phyloP scores from a whole-genome alignment of 2,329 filamentous ascomycete species.

The Fusarium neocosmosporiellum region DNA sequence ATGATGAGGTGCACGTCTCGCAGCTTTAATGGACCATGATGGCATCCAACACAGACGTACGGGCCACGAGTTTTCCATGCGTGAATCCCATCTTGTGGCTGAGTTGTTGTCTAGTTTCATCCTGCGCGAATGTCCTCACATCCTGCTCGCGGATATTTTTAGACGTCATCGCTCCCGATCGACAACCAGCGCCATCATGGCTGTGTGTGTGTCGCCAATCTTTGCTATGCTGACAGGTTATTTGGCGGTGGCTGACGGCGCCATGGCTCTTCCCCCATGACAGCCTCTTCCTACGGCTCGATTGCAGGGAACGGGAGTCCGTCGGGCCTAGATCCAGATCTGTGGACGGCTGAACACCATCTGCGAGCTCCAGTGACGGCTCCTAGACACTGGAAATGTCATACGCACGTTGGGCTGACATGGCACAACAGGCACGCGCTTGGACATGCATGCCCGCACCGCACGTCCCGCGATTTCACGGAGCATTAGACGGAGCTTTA shows the following conservation, averaged over 20 bases:
- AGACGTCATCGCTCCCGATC: conserved; percentile 4
- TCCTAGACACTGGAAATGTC: background rate
- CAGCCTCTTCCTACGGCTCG: conserved; percentile 12
- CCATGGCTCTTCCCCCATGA: conserved; percentile 10
- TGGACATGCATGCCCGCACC: conserved; percentile 1
- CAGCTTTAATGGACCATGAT: conserved; percentile 5
- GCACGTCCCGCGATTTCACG: conserved; percentile 15
- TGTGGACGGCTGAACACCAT: background rate
- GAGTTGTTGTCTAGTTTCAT: conserved; percentile 1
- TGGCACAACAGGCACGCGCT: conserved; percentile 8
- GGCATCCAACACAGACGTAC: background rate
- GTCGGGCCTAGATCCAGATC: background rate
- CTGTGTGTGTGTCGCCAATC: conserved; percentile 30
- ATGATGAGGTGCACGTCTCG: conserved; percentile 19
- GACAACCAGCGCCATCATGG: background rate
- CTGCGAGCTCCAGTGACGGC: background rate
- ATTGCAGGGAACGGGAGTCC: background rate
- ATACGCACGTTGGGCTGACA: conserved; percentile 11
- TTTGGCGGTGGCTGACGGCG: conserved; percentile 25
- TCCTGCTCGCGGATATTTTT: conserved; percentile 3
- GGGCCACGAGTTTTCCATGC: background rate
- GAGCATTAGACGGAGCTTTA: conserved; percentile 1
- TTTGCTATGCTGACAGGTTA: conserved; percentile 30
- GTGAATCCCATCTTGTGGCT: background rate
- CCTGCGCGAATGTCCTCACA: background rate